Conservation (phyloP, 129 eudicot genomes). For the Tagetes erecta region DNA sequence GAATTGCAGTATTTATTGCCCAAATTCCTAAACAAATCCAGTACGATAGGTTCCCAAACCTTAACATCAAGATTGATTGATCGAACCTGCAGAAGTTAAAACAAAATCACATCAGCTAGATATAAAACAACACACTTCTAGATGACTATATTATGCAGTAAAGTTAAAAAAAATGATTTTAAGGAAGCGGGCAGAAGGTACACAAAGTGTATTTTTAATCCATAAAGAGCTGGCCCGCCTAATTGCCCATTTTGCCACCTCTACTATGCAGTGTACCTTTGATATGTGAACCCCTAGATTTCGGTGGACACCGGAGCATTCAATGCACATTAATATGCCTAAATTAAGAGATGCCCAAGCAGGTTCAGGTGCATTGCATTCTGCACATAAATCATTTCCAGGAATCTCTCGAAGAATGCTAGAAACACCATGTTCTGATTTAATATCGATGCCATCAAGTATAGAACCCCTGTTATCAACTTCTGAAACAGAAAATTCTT, state of each 20-base stretch:
- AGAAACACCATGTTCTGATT: slow-evolving; percentile 60
- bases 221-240: neutral
- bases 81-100: slow-evolving; percentile 60
- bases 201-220: neutral
- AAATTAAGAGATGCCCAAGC: slow-evolving; percentile 99
- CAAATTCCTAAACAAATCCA: slow-evolving; percentile 68
- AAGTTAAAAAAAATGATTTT: neutral
- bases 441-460: slow-evolving; percentile 39
- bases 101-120: neutral
- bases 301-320: slow-evolving; percentile 95
- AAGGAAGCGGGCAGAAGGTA: neutral
- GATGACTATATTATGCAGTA: neutral
- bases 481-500: slow-evolving; percentile 30
- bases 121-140: neutral
- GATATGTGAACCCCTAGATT: slow-evolving; percentile 99
- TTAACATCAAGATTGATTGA: slow-evolving; percentile 87
- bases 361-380: slow-evolving; percentile 80
- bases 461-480: slow-evolving; percentile 35
- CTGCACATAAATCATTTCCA: slow-evolving; percentile 92
- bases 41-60: slow-evolving; percentile 90
- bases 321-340: slow-evolving; percentile 91
- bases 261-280: slow-evolving; percentile 52
- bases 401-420: slow-evolving; percentile 70
- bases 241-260: neutral
- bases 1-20: slow-evolving; percentile 86